Evolutionary conservation across 83 land plant genomes (phyloP).

Genomic region (Picea engelmannii): DNA sequence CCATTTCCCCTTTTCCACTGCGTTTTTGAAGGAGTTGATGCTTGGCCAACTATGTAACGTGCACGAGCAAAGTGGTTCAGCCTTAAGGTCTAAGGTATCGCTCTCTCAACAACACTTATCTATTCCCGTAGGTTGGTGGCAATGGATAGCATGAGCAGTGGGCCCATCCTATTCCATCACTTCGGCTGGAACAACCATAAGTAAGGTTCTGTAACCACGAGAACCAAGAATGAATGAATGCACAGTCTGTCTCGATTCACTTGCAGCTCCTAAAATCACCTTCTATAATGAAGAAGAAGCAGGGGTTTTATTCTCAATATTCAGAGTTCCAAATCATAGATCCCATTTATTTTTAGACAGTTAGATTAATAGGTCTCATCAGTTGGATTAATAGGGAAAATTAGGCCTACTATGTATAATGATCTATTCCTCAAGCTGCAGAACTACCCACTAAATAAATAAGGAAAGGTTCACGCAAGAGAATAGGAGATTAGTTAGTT

Average conservation of each 20-base stretch:
- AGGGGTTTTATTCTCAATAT: background rate
- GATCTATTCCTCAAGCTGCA: too few species aligned
- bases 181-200: background rate
- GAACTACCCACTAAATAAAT: too few species aligned
- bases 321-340: background rate
- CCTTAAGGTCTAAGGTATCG: too few species aligned
- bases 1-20: too few species aligned
- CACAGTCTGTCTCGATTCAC: background rate
- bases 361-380: background rate
- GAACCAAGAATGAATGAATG: conserved; percentile 10
- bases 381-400: background rate
- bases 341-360: background rate
- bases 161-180: background rate
- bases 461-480: too few species aligned
- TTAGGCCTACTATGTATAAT: too few species aligned
- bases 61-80: too few species aligned
- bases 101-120: background rate
- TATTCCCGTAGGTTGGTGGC: conserved; percentile 8
- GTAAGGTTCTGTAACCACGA: background rate
- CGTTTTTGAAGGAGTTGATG: too few species aligned
- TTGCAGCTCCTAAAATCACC: background rate
- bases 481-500: too few species aligned
- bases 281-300: background rate
- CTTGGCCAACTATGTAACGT: too few species aligned
- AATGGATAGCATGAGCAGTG: conserved; percentile 10